Evolutionary conservation across 176 grass and related monocot genomes (phyloP).

Genomic region (Rhipidocladum racemiflorum): DNA sequence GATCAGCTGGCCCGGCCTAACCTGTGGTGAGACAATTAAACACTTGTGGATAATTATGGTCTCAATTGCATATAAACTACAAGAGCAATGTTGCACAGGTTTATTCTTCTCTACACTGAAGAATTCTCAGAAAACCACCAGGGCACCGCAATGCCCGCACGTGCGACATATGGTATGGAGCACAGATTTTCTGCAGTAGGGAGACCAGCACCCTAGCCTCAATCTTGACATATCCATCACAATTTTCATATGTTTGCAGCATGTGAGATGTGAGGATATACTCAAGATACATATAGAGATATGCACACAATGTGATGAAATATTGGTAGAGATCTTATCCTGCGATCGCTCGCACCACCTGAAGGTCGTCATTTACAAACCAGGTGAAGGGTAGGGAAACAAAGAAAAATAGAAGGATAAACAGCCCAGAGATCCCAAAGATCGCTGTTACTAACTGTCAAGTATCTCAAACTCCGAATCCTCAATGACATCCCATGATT

Average conservation of each 20-base stretch:
- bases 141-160: neutral
- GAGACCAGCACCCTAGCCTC: slow-evolving; percentile 3
- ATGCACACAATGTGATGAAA: slow-evolving; percentile 47
- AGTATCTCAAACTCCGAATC: slow-evolving; percentile 80
- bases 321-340: slow-evolving; percentile 32
- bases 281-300: slow-evolving; percentile 5
- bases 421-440: slow-evolving; percentile 13
- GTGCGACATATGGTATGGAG: neutral
- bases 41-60: no score
- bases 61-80: neutral
- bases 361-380: slow-evolving; percentile 70
- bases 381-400: slow-evolving; percentile 45
- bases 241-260: slow-evolving; percentile 38
- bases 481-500: slow-evolving; percentile 75
- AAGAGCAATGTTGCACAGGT: neutral
- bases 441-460: slow-evolving; percentile 52
- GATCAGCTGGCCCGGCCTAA: no score
- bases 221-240: slow-evolving; percentile 34
- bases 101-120: neutral
- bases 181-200: neutral
- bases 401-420: slow-evolving; percentile 22
- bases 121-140: neutral
- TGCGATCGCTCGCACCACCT: slow-evolving; percentile 41
- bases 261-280: slow-evolving; percentile 23
- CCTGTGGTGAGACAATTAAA: no score